Conservation (phyloP, 768 basidiomycete genomes). For the Mycena chlorophos region DNA sequence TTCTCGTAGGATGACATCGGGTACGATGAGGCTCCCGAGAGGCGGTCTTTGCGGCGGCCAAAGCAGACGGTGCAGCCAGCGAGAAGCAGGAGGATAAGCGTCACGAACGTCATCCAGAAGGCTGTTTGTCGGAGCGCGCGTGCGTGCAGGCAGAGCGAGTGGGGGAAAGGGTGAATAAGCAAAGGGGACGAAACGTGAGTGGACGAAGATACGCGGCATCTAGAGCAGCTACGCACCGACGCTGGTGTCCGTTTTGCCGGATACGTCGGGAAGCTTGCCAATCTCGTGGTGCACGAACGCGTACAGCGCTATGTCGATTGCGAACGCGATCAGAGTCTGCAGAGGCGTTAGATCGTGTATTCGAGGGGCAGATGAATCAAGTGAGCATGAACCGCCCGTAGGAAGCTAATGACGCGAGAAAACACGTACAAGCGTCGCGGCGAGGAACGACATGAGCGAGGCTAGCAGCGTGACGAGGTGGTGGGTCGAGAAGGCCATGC, state of each 20-base stretch:
- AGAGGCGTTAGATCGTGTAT: neutral
- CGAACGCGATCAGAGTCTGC: conserved; percentile 66
- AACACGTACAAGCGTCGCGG: conserved; percentile 46
- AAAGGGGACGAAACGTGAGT: conserved; percentile 2
- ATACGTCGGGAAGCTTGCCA: conserved; percentile 45
- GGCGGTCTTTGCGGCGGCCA: conserved; percentile 58
- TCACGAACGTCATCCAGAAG: conserved; percentile 75
- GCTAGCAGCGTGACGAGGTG: conserved; percentile 60
- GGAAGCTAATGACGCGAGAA: neutral
- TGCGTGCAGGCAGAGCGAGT: neutral
- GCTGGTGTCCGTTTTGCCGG: conserved; percentile 53
- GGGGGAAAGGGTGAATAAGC: conserved; percentile 1
- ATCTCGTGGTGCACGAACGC: conserved; percentile 61
- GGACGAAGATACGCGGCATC: neutral
- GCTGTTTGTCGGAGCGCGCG: conserved; percentile 34
- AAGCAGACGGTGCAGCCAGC: conserved; percentile 73
- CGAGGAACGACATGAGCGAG: conserved; percentile 68
- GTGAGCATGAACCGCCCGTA: neutral
- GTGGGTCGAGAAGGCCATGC: conserved; percentile 61
- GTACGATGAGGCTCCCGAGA: conserved; percentile 42
- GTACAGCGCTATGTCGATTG: conserved; percentile 74
- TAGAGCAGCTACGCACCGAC: conserved; percentile 50
- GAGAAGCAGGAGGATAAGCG: conserved; percentile 61
- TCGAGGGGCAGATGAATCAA: neutral
- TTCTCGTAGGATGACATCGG: conserved; percentile 32